Conservation (phyloP, 192 early-diverging fungal genomes). For the Borealophlyctis nickersoniae region DNA sequence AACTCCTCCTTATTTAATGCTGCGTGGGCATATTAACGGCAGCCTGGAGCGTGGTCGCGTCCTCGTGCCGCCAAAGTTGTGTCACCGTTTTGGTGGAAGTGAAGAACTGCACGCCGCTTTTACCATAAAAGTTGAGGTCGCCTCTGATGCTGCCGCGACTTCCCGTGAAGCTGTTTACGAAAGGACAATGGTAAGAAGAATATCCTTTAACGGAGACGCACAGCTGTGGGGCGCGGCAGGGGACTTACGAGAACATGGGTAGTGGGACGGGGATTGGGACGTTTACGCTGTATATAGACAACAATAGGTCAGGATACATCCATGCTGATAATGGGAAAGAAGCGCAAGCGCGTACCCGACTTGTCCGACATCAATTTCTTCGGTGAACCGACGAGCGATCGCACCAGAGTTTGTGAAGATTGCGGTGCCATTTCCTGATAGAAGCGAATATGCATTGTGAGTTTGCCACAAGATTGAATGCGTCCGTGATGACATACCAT, state of each 20-base stretch:
- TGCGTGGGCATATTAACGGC: constrained; percentile 87
- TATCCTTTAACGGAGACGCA: no score
- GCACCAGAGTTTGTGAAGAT: constrained; percentile 89
- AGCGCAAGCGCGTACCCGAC: constrained; percentile 51
- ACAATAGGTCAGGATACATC: constrained; percentile 4
- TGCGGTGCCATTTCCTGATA: constrained; percentile 54
- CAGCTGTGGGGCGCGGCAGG: no score
- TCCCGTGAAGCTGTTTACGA: constrained; percentile 70
- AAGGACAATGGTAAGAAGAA: no score
- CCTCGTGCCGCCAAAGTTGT: constrained; percentile 87
- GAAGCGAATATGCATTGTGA: no score
- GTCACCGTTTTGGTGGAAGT: constrained; percentile 94
- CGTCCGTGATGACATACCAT: no score
- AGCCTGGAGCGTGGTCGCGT: constrained; percentile 62
- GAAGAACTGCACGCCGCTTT: constrained; percentile 70
- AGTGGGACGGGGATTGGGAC: constrained; percentile 96
- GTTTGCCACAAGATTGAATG: no score
- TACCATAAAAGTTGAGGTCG: constrained; percentile 89
- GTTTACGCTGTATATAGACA: constrained; percentile 37
- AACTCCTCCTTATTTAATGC: constrained; percentile 19
- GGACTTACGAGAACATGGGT: constrained; percentile 79
- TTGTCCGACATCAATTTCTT: constrained; percentile 90
- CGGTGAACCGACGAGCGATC: constrained; percentile 79
- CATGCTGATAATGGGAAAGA: constrained; percentile 3
- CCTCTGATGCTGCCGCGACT: constrained; percentile 85